Evolutionary conservation across 257 asterid species (phyloP).

Genomic region (Paraleonurus japonicus): DNA sequence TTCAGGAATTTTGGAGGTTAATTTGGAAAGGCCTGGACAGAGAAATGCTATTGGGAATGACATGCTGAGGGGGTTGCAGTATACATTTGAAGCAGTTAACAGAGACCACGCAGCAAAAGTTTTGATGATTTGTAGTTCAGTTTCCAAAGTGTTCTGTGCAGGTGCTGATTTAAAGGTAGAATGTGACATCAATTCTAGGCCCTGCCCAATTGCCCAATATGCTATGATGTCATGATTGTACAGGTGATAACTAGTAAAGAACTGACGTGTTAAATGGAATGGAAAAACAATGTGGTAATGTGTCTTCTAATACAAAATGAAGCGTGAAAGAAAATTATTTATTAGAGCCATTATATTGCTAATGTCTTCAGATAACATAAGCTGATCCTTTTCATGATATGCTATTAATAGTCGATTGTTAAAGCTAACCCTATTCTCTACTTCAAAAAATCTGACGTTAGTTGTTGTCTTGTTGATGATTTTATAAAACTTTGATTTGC

Average conservation of each 20-base stretch:
- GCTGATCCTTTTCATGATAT: not conserved
- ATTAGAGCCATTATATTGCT: not conserved
- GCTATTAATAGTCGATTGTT: not conserved
- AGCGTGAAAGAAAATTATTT: not conserved
- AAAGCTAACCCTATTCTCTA: not conserved
- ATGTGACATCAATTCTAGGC: not conserved
- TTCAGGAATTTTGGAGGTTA: constrained; percentile 83
- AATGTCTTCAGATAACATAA: not conserved
- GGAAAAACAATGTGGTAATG: not conserved
- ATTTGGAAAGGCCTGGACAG: constrained; percentile 70
- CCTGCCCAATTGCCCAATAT: no score
- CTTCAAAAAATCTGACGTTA: no score
- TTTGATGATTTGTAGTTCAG: constrained; percentile 78
- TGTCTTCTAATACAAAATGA: not conserved
- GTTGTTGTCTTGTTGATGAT: no score
- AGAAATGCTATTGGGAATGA: constrained; percentile 88
- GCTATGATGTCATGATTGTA: constrained; percentile 1
- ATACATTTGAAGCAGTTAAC: constrained; percentile 57
- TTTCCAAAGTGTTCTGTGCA: constrained; percentile 81
- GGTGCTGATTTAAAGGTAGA: constrained; percentile 97
- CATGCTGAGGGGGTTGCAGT: constrained; percentile 67
- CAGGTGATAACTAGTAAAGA: not conserved
- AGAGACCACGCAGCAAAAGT: constrained; percentile 57
- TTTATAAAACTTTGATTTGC: constrained; percentile 1
- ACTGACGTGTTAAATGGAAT: not conserved